phyloP scores from a whole-genome alignment of 2,329 filamentous ascomycete genomes.

The Dryadomyces quercivorus region DNA sequence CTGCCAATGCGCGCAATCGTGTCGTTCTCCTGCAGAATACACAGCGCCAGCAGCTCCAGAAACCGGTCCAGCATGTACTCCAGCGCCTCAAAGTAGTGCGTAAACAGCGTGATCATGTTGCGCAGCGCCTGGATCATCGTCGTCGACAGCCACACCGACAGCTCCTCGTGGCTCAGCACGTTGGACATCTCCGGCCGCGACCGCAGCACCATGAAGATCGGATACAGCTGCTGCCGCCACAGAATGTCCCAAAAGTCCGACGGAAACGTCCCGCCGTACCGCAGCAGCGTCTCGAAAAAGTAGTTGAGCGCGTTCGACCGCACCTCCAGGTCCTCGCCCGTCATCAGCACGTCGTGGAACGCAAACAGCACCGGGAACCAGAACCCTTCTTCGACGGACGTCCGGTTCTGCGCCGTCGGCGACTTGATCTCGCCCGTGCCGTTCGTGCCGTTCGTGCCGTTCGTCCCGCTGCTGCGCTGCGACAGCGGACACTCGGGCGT shows the following conservation, averaged over 20 bases:
- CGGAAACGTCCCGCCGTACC: constrained; percentile 83
- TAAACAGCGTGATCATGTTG: constrained; percentile 98
- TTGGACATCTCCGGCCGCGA: constrained; percentile 96
- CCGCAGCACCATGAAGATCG: constrained; percentile 95
- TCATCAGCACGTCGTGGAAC: constrained; percentile 99
- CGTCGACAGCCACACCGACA: constrained; percentile 96
- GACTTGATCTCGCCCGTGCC: constrained; percentile 21
- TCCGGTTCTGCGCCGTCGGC: constrained; percentile 48
- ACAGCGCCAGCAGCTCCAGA: constrained; percentile 82
- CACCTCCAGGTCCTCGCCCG: constrained; percentile 93
- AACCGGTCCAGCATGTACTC: constrained; percentile 99
- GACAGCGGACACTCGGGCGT: constrained; percentile 92
- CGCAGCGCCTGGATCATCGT: constrained; percentile 98
- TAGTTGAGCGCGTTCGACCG: constrained; percentile 85
- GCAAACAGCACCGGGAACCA: constrained; percentile 98
- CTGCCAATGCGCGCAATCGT: constrained; percentile 96
- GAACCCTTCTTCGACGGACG: constrained; percentile 90
- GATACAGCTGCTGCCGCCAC: constrained; percentile 92
- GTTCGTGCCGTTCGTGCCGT: neutral
- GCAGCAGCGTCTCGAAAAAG: constrained; percentile 86
- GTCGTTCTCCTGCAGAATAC: constrained; percentile 98
- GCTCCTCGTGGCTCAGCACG: constrained; percentile 86
- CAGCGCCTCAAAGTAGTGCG: constrained; percentile 91
- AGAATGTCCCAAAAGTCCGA: constrained; percentile 96
- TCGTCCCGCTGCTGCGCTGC: constrained; percentile 31